Evolutionary conservation across 148 eudicot species (phyloP).

Genomic region (Arbutus unedo): DNA sequence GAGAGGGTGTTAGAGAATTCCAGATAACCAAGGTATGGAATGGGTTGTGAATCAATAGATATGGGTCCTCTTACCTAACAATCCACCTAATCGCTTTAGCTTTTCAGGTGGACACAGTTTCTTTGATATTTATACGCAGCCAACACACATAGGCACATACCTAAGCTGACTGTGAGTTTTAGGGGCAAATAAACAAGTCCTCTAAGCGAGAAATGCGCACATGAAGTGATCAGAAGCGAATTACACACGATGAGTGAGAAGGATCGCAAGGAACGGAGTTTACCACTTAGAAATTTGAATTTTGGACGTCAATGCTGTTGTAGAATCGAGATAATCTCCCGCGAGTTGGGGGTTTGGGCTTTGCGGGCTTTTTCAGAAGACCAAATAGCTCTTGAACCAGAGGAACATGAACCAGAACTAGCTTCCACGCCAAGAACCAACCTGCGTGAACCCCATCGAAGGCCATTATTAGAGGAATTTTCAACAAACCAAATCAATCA

Average conservation of each 20-base stretch:
- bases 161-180: neutral
- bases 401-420: constrained; percentile 83
- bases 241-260: neutral
- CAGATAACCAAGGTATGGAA: neutral
- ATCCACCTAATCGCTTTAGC: neutral
- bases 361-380: constrained; percentile 54
- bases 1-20: neutral
- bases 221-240: neutral
- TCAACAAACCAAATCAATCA: constrained; percentile 7
- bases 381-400: constrained; percentile 83
- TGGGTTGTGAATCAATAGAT: neutral
- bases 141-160: neutral
- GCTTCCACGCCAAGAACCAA: constrained; percentile 84
- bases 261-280: neutral
- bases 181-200: neutral
- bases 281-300: constrained; percentile 10
- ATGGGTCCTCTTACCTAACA: neutral
- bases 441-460: constrained; percentile 31
- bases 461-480: neutral
- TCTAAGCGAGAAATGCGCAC: neutral
- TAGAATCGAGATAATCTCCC: constrained; percentile 44
- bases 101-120: neutral
- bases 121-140: neutral
- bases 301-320: constrained; percentile 28
- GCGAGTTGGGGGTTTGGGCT: constrained; percentile 47